Base-by-base conservation (phyloP, 805 yeast genomes). In the Candida khao-thaluensis region DNA sequence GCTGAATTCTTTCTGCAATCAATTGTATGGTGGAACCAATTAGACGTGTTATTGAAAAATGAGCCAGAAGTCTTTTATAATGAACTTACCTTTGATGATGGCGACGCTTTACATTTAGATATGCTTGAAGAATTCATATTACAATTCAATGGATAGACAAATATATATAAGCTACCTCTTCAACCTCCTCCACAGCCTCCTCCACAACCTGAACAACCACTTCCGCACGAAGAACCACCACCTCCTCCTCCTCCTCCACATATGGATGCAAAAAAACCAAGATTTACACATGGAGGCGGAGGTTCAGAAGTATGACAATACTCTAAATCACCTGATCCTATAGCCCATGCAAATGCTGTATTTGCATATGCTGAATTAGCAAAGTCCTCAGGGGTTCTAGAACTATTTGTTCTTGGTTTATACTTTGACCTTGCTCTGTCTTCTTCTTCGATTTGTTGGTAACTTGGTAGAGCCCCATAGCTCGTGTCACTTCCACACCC, bases 1-100 rank as follows among this genome's bases (percentile, higher is more conserved):
- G 48, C 48, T 9, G 44, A 40, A 14, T 44, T 44, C 29, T 41
- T 44, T 15, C 40, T 28, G 39, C 38, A 38, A 33, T 30, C 43
- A 2, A 41, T 38, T 15, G 8, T 35, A 8, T 44, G 44, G 44
- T 44, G 44, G 44, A 25, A 32, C 15, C 40, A 38, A 38, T 17
- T 44, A 10, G 22, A 33, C 12, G 15, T 5, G 3, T 26, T 36
- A 28, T 11, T 26, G 5, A 36, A 28, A n/a, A 21, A 21, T 17
- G 29, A 26, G 11, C 29, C 29, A 14, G 11, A 26, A 11, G 11
- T 10, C 5, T 26, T 26, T 26, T 26, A 12, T 17, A 26, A 26
- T 26, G 29, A 26, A 15, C n/a, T n/a, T n/a, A n/a, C n/a, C n/a
- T 4, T 26, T 12, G 29, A 26, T 5, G 29, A 17, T 4, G 17